Base-by-base conservation (phyloP, 129 eudicot genomes). In the Centaurea solstitialis region DNA sequence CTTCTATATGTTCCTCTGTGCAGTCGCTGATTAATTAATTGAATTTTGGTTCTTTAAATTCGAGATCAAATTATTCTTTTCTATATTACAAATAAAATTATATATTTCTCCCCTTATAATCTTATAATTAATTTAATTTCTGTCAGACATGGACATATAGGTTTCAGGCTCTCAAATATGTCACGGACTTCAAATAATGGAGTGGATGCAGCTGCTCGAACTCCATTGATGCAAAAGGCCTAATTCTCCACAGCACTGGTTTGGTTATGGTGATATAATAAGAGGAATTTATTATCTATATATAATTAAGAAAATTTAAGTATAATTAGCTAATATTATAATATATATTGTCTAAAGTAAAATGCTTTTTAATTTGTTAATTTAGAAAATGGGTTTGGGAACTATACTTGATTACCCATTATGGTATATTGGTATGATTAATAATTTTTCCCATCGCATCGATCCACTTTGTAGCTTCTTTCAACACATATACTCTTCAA, bases 141-240 rank as follows among this genome's bases (percentile, higher is more conserved):
- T 77, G 86, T 75, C 64, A 68, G 79, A 77, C 74, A 77, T 77
- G 82, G 68, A 39, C 74, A 71, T 40, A 62, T 21, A 61, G 78
- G 65, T 70, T 76, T 70, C 18, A 76, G 70, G 78, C 69, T 82
- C 73, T 69, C 43, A 71, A 68, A 76, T 28, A 18, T 70, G 81
- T 26, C 26, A 82, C 23, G 18, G 67, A 71, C 68, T 70, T 61
- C 74, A 59, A 72, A 39, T 40, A 77, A 26, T 39, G 86, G 78
- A 70, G 68, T 39, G 82, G 74, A 76, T 50, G 71, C 66, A 73
- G 71, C 65, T 39, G 21, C 81, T 61, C 72, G 33, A 61, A 43
- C 64, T 33, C 59, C 75, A 83, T 72, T 61, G 81, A 77, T 43
- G 82, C 74, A 83, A 76, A 76, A 70, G 28, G 73, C 77, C 77